Evolutionary conservation across 2,329 filamentous ascomycete species (phyloP).

Genomic region (Nemania sp.): DNA sequence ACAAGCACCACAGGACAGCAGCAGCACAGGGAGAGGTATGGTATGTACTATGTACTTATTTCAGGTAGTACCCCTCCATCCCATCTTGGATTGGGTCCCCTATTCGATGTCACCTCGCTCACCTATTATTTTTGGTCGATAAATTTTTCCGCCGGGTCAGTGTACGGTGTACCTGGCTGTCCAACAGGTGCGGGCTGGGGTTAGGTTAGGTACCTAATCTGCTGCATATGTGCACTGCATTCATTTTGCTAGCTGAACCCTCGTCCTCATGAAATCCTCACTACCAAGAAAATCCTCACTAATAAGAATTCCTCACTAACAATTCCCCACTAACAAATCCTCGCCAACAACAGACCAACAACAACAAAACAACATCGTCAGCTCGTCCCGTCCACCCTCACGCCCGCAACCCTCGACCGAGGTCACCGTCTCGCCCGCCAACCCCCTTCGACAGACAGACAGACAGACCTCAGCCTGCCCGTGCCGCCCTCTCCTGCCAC

Average conservation of each 20-base stretch:
- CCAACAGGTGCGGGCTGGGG: conserved; percentile 9
- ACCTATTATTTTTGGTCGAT: conserved; percentile 13
- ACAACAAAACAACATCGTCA: no score
- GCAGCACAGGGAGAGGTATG: neutral
- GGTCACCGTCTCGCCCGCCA: conserved; percentile 17
- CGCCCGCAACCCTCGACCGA: conserved; percentile 16
- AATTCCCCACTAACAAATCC: no score
- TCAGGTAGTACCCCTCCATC: conserved; percentile 20
- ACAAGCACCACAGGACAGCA: neutral
- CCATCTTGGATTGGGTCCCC: conserved; percentile 2
- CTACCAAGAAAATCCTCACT: no score
- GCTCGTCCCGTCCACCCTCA: neutral
- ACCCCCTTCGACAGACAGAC: conserved; percentile 7
- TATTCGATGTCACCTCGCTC: conserved; percentile 8
- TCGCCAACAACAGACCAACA: no score
- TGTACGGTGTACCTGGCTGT: conserved; percentile 15
- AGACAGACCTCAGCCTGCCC: conserved; percentile 3
- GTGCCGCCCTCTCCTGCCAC: conserved; percentile 6
- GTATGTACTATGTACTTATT: neutral
- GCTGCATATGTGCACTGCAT: conserved; percentile 22
- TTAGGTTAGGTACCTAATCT: conserved; percentile 22
- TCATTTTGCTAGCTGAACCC: conserved; percentile 29
- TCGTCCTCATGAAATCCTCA: conserved; percentile 26
- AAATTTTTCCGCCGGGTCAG: conserved; percentile 16
- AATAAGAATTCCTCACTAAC: no score